Conservation (phyloP, 2,329 filamentous ascomycete genomes). For the Ceratocystis diversiconidia region DNA sequence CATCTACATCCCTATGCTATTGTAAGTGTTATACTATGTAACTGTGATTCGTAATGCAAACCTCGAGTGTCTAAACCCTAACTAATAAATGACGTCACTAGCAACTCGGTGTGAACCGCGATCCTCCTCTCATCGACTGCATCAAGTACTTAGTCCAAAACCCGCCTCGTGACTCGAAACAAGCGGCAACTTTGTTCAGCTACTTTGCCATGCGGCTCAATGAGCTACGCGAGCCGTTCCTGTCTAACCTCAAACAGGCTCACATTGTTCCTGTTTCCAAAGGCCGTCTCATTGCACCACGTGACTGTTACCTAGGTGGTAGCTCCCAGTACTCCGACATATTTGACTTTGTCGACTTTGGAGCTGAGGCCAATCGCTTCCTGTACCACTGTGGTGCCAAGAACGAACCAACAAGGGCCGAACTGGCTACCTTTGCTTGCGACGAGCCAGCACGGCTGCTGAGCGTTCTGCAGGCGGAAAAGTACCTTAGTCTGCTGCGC, state of each 20-base stretch:
- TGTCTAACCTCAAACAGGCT: conserved; percentile 47
- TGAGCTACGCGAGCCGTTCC: conserved; percentile 52
- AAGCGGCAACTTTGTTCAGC: conserved; percentile 59
- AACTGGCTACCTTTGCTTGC: conserved; percentile 73
- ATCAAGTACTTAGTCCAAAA: conserved; percentile 56
- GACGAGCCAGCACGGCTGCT: conserved; percentile 71
- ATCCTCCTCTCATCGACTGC: conserved; percentile 68
- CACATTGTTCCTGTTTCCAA: conserved; percentile 54
- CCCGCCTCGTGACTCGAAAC: conserved; percentile 52
- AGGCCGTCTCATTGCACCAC: conserved; percentile 14
- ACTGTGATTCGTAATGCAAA: not conserved
- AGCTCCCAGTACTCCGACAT: conserved; percentile 65
- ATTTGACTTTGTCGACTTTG: conserved; percentile 95
- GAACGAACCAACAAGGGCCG: conserved; percentile 71
- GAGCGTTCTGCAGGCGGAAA: conserved; percentile 67
- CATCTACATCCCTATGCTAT: conserved; percentile 67
- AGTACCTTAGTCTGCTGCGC: conserved; percentile 71
- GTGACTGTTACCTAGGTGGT: conserved; percentile 53
- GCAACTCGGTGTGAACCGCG: conserved; percentile 72
- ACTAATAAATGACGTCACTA: conserved; percentile 20
- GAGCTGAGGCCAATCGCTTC: conserved; percentile 73
- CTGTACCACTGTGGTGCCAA: conserved; percentile 81
- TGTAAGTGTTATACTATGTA: conserved; percentile 24
- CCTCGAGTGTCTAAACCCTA: not conserved
- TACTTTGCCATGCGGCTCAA: conserved; percentile 69